Evolutionary conservation across 208 protist genomes (phyloP).

Genomic region (Herpetomonas samuelpessoai): DNA sequence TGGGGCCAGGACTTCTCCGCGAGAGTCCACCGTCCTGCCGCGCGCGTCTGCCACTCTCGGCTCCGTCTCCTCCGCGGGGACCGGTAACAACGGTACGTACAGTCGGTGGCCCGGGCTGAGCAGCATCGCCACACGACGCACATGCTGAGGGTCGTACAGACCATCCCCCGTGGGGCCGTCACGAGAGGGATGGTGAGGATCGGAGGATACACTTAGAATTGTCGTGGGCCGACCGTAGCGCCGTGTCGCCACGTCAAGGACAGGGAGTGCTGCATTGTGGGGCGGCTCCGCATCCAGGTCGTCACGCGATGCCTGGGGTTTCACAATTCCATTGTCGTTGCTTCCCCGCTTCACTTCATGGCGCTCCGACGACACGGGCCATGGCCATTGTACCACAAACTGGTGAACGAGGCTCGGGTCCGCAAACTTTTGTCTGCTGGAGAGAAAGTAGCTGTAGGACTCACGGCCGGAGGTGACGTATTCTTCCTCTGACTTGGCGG

Average conservation of each 20-base stretch:
- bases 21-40: background rate
- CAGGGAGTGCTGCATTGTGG: background rate
- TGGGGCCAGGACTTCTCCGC: background rate
- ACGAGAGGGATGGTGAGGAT: too few species aligned
- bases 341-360: background rate
- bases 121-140: slow-evolving; percentile 38
- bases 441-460: slow-evolving; percentile 16
- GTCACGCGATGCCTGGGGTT: too few species aligned
- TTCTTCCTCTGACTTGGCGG: background rate
- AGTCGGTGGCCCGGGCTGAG: slow-evolving; percentile 40
- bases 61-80: slow-evolving; percentile 3
- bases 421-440: slow-evolving; percentile 27
- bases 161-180: too few species aligned
- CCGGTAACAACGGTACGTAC: slow-evolving; percentile 14
- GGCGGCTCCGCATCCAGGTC: too few species aligned
- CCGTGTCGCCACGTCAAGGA: background rate
- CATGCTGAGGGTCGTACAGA: too few species aligned
- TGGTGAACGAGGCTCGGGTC: slow-evolving; percentile 32
- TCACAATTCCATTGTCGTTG: too few species aligned
- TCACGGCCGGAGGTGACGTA: slow-evolving; percentile 1
- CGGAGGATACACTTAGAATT: slow-evolving; percentile 21
- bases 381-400: slow-evolving; percentile 55
- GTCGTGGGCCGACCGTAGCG: slow-evolving; percentile 4
- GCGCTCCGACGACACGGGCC: slow-evolving; percentile 21
- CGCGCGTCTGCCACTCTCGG: slow-evolving; percentile 5